Evolutionary conservation across 192 early-diverging fungal genomes (phyloP).

Genomic region (Coemansia sp.): DNA sequence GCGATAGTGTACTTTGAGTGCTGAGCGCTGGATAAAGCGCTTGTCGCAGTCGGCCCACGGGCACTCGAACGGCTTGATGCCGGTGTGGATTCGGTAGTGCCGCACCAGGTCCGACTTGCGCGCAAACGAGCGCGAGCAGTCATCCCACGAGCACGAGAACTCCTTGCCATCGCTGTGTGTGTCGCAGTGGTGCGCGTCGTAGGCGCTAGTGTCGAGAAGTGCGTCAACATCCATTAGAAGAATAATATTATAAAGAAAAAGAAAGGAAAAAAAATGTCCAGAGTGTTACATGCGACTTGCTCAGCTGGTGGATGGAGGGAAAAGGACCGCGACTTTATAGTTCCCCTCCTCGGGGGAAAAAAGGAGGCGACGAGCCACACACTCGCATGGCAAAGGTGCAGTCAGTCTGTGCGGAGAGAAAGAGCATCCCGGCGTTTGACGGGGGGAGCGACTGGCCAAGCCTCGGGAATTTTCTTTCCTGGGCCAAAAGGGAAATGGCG

Average conservation of each 20-base stretch:
- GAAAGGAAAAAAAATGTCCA: neutral
- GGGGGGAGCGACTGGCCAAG: neutral
- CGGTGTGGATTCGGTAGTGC: conserved; percentile 62
- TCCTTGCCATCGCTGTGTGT: conserved; percentile 7
- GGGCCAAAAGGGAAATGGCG: conserved; percentile 10
- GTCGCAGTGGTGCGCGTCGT: neutral
- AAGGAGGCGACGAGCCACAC: neutral
- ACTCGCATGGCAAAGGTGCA: neutral
- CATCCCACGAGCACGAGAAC: conserved; percentile 18
- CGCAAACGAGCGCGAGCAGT: conserved; percentile 61
- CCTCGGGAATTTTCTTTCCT: conserved; percentile 24
- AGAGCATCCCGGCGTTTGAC: neutral
- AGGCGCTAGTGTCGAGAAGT: conserved; percentile 11
- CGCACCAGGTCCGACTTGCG: conserved; percentile 63
- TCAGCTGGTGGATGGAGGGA: neutral
- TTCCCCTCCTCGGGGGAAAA: neutral
- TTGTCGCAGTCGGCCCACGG: conserved; percentile 22
- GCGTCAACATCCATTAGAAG: conserved; percentile 23
- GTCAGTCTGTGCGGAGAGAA: too few species aligned
- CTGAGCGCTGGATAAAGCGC: conserved; percentile 65
- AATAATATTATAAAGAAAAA: neutral
- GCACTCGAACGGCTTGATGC: conserved; percentile 34
- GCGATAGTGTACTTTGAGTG: conserved; percentile 63
- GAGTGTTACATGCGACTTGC: neutral
- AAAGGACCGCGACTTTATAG: neutral